These are phyloP conservation scores for Heracleum sosnowskyi DNA, from an alignment of 129 eudicot genomes.

Conservation along the genomic window DNA sequence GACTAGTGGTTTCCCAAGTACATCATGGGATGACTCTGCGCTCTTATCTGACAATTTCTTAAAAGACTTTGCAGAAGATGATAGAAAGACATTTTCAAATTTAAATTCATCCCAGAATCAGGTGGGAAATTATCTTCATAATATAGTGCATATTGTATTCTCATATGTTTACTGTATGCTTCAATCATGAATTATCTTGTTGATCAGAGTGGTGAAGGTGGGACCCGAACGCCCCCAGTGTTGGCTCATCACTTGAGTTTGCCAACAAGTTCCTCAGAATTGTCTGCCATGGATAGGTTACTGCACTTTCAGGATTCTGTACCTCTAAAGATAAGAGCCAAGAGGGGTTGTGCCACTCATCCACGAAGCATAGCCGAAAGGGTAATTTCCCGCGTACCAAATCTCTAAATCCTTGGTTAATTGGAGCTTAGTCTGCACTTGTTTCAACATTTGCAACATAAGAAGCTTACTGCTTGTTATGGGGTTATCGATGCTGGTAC, in stretches of 20 bases:
- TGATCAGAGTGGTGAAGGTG: slow-evolving; percentile 39
- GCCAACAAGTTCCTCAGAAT: slow-evolving; percentile 53
- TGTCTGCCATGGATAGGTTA: slow-evolving; percentile 47
- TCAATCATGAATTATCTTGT: background rate
- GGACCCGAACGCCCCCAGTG: slow-evolving; percentile 37
- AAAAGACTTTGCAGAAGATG: slow-evolving; percentile 44
- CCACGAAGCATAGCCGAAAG: slow-evolving; percentile 97
- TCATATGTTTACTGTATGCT: background rate
- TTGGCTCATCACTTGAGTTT: slow-evolving; percentile 79
- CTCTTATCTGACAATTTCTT: slow-evolving; percentile 58
- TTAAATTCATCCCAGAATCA: slow-evolving; percentile 44
- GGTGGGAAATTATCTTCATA: slow-evolving; percentile 22
- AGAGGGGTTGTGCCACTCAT: slow-evolving; percentile 95
- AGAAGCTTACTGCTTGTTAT: background rate
- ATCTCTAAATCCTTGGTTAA: background rate
- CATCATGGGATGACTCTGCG: slow-evolving; percentile 75
- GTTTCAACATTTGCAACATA: background rate
- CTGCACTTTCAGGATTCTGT: slow-evolving; percentile 57
- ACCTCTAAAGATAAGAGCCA: slow-evolving; percentile 66
- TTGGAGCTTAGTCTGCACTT: background rate
- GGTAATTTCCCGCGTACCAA: slow-evolving; percentile 27
- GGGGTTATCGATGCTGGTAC: background rate
- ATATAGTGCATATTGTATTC: background rate
- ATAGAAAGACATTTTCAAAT: slow-evolving; percentile 28
- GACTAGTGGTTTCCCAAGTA: slow-evolving; percentile 18